Conservation (phyloP, 257 asterid genomes). For the Orobanche coerulescens region DNA sequence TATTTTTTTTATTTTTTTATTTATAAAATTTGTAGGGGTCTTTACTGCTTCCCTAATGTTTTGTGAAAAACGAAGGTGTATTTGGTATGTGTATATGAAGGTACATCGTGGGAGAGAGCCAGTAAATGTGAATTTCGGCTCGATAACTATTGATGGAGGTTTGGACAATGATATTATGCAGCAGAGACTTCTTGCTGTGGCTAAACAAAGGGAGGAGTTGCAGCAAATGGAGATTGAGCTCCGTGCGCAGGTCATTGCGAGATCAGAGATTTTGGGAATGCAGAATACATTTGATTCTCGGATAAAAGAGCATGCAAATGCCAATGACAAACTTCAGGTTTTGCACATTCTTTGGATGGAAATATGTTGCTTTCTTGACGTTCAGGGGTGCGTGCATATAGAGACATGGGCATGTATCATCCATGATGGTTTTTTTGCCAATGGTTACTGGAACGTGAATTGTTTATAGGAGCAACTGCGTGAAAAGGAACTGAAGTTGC, state of each 20-base stretch:
- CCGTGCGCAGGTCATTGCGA: conserved; percentile 60
- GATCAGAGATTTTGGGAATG: conserved; percentile 48
- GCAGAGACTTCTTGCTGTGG: conserved; percentile 53
- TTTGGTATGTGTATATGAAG: conserved; percentile 34
- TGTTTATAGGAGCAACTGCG: conserved; percentile 65
- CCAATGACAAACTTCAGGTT: conserved; percentile 58
- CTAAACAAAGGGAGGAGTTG: conserved; percentile 67
- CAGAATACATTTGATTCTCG: conserved; percentile 47
- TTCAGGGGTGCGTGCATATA: not conserved
- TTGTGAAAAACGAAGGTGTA: conserved; percentile 32
- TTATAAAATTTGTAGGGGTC: not conserved
- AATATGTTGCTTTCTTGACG: not conserved
- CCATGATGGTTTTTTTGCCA: conserved; percentile 11
- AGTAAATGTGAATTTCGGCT: conserved; percentile 55
- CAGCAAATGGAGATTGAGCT: conserved; percentile 72
- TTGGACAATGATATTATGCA: conserved; percentile 53
- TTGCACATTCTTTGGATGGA: conserved; percentile 12
- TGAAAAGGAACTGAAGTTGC: conserved; percentile 55
- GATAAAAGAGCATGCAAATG: conserved; percentile 54
- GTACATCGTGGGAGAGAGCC: conserved; percentile 85
- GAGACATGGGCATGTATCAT: not conserved
- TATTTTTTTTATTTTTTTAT: not conserved
- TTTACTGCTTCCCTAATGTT: not conserved
- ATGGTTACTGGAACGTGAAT: conserved; percentile 20
- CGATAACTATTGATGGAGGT: conserved; percentile 54